A percentile compares a stretch with the other conserved stretches of the same genome.
phyloP scores from a whole-genome alignment of 805 yeast species.

The Naumovozyma dairenensis region DNA sequence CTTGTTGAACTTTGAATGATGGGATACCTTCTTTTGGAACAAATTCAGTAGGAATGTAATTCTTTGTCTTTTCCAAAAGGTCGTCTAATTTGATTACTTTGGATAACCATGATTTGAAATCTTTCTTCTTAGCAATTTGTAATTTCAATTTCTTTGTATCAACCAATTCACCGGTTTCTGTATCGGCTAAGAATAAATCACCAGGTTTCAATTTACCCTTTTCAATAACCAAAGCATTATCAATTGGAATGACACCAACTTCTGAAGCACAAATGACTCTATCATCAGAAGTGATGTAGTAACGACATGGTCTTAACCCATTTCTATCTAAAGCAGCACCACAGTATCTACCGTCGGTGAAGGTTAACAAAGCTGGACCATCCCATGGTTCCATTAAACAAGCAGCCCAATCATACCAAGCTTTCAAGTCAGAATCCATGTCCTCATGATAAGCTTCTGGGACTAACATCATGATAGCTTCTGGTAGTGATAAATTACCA shows the following conservation, averaged over 20 bases:
- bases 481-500: slow-evolving; percentile 87
- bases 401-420: slow-evolving; percentile 98
- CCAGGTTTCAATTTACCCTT: slow-evolving; percentile 97
- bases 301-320: slow-evolving; percentile 96
- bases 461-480: slow-evolving; percentile 92
- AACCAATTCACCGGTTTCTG: slow-evolving; percentile 83
- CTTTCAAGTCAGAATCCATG: slow-evolving; percentile 87
- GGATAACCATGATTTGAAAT: slow-evolving; percentile 89
- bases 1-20: slow-evolving; percentile 48
- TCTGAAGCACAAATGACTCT: slow-evolving; percentile 96
- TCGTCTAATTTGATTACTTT: slow-evolving; percentile 80
- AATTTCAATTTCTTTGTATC: slow-evolving; percentile 84
- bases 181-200: slow-evolving; percentile 89
- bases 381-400: slow-evolving; percentile 99
- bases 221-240: slow-evolving; percentile 67
- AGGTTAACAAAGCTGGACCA: slow-evolving; percentile 95
- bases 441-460: slow-evolving; percentile 99
- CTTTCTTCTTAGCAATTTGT: slow-evolving; percentile 69
- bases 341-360: slow-evolving; percentile 94
- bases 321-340: slow-evolving; percentile 97
- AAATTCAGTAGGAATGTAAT: slow-evolving; percentile 5
- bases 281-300: slow-evolving; percentile 89
- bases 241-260: slow-evolving; percentile 92
- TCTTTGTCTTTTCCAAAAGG: slow-evolving; percentile 29
- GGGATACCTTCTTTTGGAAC: slow-evolving; percentile 16